These are phyloP conservation scores for Solanum paucissectum DNA, from an alignment of 257 asterid genomes.

Conservation along the genomic window DNA sequence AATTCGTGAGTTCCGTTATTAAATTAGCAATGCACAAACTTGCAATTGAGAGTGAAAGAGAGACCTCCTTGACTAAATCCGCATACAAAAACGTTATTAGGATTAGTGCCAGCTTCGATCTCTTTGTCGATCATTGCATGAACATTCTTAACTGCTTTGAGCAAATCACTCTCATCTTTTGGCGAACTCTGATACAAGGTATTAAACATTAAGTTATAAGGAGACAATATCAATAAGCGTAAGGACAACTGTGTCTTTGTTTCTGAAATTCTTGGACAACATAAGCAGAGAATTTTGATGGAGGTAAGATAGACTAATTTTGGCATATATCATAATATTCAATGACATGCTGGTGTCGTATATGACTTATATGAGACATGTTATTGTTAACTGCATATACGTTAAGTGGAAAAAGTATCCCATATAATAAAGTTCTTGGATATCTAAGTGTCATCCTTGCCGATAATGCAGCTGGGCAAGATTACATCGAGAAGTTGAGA, in stretches of 20 bases:
- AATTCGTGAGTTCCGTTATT: background rate
- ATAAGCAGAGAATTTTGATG: background rate
- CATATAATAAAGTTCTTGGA: background rate
- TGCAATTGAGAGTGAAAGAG: conserved; percentile 2
- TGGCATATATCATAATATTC: background rate
- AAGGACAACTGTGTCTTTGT: background rate
- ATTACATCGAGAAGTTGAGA: background rate
- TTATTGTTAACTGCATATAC: background rate
- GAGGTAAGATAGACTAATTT: background rate
- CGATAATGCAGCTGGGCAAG: background rate
- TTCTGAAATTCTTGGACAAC: background rate
- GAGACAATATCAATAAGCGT: background rate
- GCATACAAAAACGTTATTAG: conserved; percentile 64
- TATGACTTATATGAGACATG: background rate
- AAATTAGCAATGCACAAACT: background rate
- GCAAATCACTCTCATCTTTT: conserved; percentile 53
- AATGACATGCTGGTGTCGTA: background rate
- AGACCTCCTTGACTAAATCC: conserved; percentile 99
- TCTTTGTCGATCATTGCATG: conserved; percentile 81
- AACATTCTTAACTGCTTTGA: conserved; percentile 72
- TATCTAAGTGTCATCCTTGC: background rate
- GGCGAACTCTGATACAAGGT: conserved; percentile 57
- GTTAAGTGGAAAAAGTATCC: background rate
- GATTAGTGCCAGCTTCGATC: conserved; percentile 67
- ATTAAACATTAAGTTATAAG: background rate